A percentile compares a stretch with the other conserved stretches of the same genome.
Evolutionary conservation across 2,329 filamentous ascomycete species (phyloP).

Genomic region (Esteya vermicola): DNA sequence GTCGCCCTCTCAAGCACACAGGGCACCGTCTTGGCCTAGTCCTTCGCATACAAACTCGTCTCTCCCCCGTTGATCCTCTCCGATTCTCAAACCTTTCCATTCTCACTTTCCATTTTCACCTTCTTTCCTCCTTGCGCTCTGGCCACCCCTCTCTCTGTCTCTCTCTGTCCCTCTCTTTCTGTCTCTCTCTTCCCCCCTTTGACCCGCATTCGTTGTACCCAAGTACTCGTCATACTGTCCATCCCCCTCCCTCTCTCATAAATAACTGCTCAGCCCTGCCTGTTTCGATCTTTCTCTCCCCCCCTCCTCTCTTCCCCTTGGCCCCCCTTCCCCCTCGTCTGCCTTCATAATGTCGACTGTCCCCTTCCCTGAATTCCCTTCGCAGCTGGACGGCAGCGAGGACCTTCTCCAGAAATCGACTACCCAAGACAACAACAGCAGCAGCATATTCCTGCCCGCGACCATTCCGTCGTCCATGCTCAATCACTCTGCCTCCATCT

Average conservation of each 20-base stretch:
- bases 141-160: neutral
- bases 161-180: neutral
- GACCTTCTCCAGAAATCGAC: too few relatives aligned
- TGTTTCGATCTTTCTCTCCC: neutral
- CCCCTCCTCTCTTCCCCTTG: constrained; percentile 3
- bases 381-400: constrained; percentile 12
- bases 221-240: too few relatives aligned
- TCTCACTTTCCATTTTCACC: neutral
- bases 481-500: constrained; percentile 22
- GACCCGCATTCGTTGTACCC: neutral
- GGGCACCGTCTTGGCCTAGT: too few relatives aligned
- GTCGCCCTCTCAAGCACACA: too few relatives aligned
- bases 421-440: constrained; percentile 3
- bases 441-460: constrained; percentile 18
- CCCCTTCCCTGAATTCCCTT: constrained; percentile 14
- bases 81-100: too few relatives aligned
- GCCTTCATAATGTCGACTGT: constrained; percentile 17
- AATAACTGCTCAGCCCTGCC: constrained; percentile 2
- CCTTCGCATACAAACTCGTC: too few relatives aligned
- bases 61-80: too few relatives aligned
- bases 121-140: neutral
- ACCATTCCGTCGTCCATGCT: constrained; percentile 28
- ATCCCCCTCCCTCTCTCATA: neutral
- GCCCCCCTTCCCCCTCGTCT: constrained; percentile 1
- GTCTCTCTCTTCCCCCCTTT: neutral